Percentiles rank a stretch among this genome's conserved stretches.
Evolutionary conservation across 805 yeast species (phyloP).

Genomic region (Wickerhamomyces sydowiorum): DNA sequence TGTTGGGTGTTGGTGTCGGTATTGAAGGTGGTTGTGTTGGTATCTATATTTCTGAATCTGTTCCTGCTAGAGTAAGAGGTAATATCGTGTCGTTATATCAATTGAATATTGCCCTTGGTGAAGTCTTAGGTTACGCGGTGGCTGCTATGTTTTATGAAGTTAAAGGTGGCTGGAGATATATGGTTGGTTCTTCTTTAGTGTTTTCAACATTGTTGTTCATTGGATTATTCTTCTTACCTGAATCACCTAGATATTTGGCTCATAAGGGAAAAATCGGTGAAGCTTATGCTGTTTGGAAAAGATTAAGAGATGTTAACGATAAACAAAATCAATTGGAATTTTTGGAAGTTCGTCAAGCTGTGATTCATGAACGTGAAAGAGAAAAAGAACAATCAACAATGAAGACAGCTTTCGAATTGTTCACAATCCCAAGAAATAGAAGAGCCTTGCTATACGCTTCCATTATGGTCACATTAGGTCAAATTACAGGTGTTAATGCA

Average conservation of each 20-base stretch:
- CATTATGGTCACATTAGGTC: constrained; percentile 55
- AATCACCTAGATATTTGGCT: constrained; percentile 52
- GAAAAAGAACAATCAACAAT: constrained; percentile 28
- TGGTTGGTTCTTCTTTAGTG: constrained; percentile 58
- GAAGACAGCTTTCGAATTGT: constrained; percentile 43
- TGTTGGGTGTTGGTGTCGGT: constrained; percentile 61
- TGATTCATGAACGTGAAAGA: constrained; percentile 39
- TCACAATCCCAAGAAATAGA: constrained; percentile 52
- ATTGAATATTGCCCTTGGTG: constrained; percentile 61
- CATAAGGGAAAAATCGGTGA: constrained; percentile 46
- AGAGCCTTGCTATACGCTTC: constrained; percentile 54
- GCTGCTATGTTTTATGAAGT: constrained; percentile 57
- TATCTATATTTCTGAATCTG: constrained; percentile 55
- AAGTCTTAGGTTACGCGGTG: constrained; percentile 57
- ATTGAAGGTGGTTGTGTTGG: constrained; percentile 63
- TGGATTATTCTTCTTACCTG: constrained; percentile 53
- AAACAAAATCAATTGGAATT: constrained; percentile 45
- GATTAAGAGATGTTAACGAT: constrained; percentile 42
- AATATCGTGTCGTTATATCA: constrained; percentile 58
- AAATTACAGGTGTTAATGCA: constrained; percentile 64
- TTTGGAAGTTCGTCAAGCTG: constrained; percentile 49
- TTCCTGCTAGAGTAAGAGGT: constrained; percentile 54
- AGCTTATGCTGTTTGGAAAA: constrained; percentile 51
- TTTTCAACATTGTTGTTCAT: constrained; percentile 46
- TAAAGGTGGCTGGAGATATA: constrained; percentile 56